A percentile compares a stretch with the other conserved stretches of the same genome.
These are phyloP conservation scores for Saitozyma podzolica DNA, from an alignment of 768 basidiomycete genomes.

Conservation along the genomic window DNA sequence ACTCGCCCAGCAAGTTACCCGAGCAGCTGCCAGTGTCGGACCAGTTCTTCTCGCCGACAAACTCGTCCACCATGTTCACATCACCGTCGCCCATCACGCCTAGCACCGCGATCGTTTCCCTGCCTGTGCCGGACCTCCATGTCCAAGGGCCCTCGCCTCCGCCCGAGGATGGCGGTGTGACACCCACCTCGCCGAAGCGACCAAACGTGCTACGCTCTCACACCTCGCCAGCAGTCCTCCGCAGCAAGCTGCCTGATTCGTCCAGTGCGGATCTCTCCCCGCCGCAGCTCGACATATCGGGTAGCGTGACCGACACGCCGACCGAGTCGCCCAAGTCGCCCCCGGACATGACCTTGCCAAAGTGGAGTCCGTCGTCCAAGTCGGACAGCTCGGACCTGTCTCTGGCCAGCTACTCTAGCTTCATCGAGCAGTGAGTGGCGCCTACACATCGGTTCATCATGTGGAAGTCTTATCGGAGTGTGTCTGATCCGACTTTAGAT, in stretches of 20 bases:
- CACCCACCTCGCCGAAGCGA: slow-evolving; percentile 10
- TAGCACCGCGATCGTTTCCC: slow-evolving; percentile 5
- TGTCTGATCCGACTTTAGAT: slow-evolving; percentile 22
- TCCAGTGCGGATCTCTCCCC: neutral
- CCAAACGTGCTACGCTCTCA: neutral
- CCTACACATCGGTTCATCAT: no score
- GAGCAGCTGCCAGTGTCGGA: slow-evolving; percentile 11
- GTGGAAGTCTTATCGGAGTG: slow-evolving; percentile 3
- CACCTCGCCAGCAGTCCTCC: slow-evolving; percentile 6
- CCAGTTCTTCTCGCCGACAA: slow-evolving; percentile 25
- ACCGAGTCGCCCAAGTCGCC: slow-evolving; percentile 37
- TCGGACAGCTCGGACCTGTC: slow-evolving; percentile 10
- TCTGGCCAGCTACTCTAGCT: slow-evolving; percentile 40
- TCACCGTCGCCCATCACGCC: neutral
- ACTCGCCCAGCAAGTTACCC: neutral
- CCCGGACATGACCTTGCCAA: slow-evolving; percentile 22
- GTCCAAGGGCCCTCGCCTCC: slow-evolving; percentile 32
- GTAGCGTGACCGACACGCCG: slow-evolving; percentile 10
- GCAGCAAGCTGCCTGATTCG: neutral
- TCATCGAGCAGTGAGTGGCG: slow-evolving; percentile 49
- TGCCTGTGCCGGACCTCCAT: slow-evolving; percentile 22
- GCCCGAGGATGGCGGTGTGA: neutral
- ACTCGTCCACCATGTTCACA: neutral
- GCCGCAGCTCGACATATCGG: neutral
- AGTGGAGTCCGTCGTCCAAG: slow-evolving; percentile 25